These are phyloP conservation scores for Suillus tomentosus DNA, from an alignment of 768 basidiomycete species.

Conservation along the genomic window DNA sequence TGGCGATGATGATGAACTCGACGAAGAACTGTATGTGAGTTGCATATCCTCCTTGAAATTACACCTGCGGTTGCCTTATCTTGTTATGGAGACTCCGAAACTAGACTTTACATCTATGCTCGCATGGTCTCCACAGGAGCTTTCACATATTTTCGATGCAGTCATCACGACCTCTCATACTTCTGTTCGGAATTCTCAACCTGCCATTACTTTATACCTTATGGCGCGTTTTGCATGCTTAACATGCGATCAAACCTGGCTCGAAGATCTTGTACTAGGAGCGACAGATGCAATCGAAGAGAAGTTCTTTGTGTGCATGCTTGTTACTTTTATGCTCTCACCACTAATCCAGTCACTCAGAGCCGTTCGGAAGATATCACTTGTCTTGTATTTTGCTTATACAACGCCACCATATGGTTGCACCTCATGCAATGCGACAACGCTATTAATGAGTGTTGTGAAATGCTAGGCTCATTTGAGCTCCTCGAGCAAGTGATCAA, in stretches of 20 bases:
- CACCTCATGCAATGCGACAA: constrained; percentile 89
- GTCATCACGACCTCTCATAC: constrained; percentile 78
- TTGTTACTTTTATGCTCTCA: constrained; percentile 8
- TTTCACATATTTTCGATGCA: constrained; percentile 80
- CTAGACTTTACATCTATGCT: constrained; percentile 87
- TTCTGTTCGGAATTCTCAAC: constrained; percentile 72
- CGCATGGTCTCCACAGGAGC: constrained; percentile 80
- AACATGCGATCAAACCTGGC: constrained; percentile 87
- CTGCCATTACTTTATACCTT: constrained; percentile 90
- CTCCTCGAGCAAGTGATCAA: constrained; percentile 92
- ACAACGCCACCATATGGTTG: constrained; percentile 88
- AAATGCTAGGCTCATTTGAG: constrained; percentile 80
- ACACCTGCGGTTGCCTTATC: constrained; percentile 21
- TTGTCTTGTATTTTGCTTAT: constrained; percentile 90
- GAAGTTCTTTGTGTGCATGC: constrained; percentile 76
- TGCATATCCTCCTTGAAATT: constrained; percentile 4
- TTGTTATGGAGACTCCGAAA: constrained; percentile 59
- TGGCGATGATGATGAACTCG: constrained; percentile 52
- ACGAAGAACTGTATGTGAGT: constrained; percentile 52
- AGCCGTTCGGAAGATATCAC: constrained; percentile 82
- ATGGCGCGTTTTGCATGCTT: constrained; percentile 91
- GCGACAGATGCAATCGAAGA: constrained; percentile 93
- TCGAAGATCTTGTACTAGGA: constrained; percentile 90
- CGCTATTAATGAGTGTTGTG: constrained; percentile 76
- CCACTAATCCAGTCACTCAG: constrained; percentile 42